Evolutionary conservation across 2,329 filamentous ascomycete genomes (phyloP).

Genomic region (Ophiostoma pallidulum): DNA sequence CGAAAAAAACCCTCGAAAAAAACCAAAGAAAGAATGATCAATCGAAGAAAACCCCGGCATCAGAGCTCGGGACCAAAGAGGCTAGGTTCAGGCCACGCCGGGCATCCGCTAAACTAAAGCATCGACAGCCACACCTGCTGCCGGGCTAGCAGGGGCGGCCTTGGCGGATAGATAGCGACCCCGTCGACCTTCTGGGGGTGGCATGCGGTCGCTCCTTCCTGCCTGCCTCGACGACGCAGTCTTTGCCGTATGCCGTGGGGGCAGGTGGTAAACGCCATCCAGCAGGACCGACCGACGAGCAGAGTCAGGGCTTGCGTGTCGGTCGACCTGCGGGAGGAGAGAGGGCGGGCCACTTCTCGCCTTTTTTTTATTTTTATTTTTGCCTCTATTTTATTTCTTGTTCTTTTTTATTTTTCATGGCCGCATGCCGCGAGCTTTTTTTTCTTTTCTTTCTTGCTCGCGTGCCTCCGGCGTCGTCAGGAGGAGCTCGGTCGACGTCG

Average conservation of each 20-base stretch:
- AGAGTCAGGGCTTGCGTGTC: too few relatives aligned
- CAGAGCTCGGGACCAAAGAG: background rate
- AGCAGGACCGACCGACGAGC: too few relatives aligned
- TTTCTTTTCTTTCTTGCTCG: background rate
- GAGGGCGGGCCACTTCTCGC: too few relatives aligned
- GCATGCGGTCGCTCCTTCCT: too few relatives aligned
- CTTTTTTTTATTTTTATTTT: too few relatives aligned
- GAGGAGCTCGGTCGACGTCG: background rate
- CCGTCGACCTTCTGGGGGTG: too few relatives aligned
- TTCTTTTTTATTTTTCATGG: background rate
- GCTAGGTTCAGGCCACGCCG: conserved; percentile 1
- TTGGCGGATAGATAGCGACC: background rate
- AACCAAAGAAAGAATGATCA: background rate
- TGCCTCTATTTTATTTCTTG: too few relatives aligned
- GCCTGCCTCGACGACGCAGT: too few relatives aligned
- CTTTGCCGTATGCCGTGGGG: too few relatives aligned
- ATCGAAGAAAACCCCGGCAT: background rate
- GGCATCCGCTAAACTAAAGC: background rate
- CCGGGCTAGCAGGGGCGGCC: background rate
- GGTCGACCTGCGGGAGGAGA: too few relatives aligned
- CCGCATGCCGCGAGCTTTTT: background rate
- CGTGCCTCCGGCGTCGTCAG: background rate
- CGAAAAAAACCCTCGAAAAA: background rate
- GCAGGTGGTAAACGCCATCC: too few relatives aligned
- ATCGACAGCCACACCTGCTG: background rate